Evolutionary conservation across 2,329 filamentous ascomycete species (phyloP), one percentile per base, ranked within the genome.

Genomic region (Incumbomyces lentus): DNA sequence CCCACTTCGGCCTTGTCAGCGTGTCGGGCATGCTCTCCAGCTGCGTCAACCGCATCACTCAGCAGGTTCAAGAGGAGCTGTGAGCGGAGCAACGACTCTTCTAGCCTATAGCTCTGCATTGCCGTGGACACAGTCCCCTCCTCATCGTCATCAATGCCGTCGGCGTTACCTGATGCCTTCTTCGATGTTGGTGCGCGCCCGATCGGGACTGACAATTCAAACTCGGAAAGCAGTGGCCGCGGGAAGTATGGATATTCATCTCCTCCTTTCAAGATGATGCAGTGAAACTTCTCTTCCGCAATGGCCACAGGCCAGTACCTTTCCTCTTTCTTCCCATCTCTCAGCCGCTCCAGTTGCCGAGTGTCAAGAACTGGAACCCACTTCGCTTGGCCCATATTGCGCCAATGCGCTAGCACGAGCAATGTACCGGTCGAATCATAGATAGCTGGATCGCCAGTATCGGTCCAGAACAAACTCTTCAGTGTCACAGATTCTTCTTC

Each of bases 331-430:
- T 82, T 81, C 19, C 92, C 92, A 2, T 79, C 81, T 0, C 86
- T 84, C 2, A 95, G 76, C 51, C 92, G 87, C 1, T 86, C 75
- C 10, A 98, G 73, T 32, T 84, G 78, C 49, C 76, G 86, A 0
- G 93, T 98, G 65, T 98, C 90, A 2, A 98, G 77, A 2, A 98
- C 74, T 1, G 92, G 92, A 2, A 93, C 80, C 92, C 92, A 98
- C 49, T 78, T 81, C 8, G 89, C 92, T 59, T 92, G 83, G 3
- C 85, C 86, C 1, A 82, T 82, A 17, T 75, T 82, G 7, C 92
- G 82, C 92, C 92, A 98, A 66, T 95, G 89, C 37, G 94, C 74
- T 2, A 96, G 75, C 1, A 90, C 84, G 11, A 96, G 74, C 1
- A 98, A 72, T 1, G 90, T 87, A 34, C 93, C 92, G 1, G 86